A percentile compares a stretch with the other conserved stretches of the same genome.
phyloP scores from a whole-genome alignment of 129 eudicot genomes.

The Artemisia tridentata region DNA sequence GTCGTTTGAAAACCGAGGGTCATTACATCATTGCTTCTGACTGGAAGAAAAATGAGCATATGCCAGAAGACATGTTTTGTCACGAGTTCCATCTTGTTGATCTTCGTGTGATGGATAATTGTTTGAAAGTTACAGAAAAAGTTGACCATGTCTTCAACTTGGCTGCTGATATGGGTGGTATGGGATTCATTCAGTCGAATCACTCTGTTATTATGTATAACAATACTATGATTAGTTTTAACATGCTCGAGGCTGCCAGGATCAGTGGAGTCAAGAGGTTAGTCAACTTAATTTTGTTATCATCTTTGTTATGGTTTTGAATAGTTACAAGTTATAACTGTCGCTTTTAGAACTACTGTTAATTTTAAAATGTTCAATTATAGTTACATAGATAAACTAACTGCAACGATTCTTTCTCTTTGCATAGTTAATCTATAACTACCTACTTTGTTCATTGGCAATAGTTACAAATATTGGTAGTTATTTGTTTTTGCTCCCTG shows the following conservation, averaged over 20 bases:
- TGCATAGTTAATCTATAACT: background rate
- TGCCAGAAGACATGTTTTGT: slow-evolving; percentile 98
- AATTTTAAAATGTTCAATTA: too few species aligned
- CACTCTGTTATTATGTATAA: slow-evolving; percentile 97
- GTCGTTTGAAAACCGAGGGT: slow-evolving; percentile 95
- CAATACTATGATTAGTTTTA: slow-evolving; percentile 96
- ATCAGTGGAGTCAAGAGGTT: slow-evolving; percentile 86
- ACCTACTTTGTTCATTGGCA: background rate
- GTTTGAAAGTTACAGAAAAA: slow-evolving; percentile 83
- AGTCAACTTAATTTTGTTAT: slow-evolving; percentile 15
- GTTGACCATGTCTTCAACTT: slow-evolving; percentile 96
- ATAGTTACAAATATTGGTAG: background rate
- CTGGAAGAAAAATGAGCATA: slow-evolving; percentile 99
- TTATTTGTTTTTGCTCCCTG: background rate
- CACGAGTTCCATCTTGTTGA: slow-evolving; percentile 96
- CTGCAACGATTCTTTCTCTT: background rate
- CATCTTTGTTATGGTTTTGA: background rate
- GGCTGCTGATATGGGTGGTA: slow-evolving; percentile 99
- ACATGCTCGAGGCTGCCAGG: slow-evolving; percentile 98
- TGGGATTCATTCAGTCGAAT: slow-evolving; percentile 99
- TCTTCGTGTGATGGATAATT: slow-evolving; percentile 96
- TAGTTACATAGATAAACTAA: background rate
- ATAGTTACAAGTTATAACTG: background rate
- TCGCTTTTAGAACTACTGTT: background rate
- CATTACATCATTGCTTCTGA: slow-evolving; percentile 98